phyloP scores from a whole-genome alignment of 1,284 basidiomycete genomes.

The Cystobasidiaceae sp. region DNA sequence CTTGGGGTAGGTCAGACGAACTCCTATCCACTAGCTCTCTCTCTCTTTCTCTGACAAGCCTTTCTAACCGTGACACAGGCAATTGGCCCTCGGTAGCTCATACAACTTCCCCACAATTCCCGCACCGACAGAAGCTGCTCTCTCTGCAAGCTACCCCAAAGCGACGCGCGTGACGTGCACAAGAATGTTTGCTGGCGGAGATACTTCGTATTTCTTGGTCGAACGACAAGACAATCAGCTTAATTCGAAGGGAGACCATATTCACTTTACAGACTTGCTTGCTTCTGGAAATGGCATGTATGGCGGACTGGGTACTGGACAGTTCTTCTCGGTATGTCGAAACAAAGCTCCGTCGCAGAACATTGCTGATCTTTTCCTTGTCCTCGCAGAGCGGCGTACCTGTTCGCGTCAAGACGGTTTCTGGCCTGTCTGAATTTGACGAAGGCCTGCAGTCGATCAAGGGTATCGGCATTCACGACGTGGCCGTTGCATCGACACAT shows the following conservation, averaged over 20 bases:
- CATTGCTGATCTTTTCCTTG: background rate
- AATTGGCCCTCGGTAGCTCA: constrained; percentile 57
- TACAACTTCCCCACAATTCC: constrained; percentile 67
- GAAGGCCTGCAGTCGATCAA: constrained; percentile 59
- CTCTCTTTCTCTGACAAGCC: background rate
- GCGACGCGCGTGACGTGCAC: constrained; percentile 60
- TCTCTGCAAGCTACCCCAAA: constrained; percentile 58
- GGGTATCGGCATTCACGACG: constrained; percentile 62
- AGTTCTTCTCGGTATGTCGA: background rate
- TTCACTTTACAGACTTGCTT: constrained; percentile 56
- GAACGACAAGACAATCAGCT: constrained; percentile 50
- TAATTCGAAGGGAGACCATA: background rate
- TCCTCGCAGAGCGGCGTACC: constrained; percentile 52
- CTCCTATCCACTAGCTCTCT: background rate
- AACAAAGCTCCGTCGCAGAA: background rate
- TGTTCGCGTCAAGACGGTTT: constrained; percentile 70
- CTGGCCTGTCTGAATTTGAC: constrained; percentile 75
- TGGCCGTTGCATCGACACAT: constrained; percentile 64
- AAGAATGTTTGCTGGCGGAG: constrained; percentile 64
- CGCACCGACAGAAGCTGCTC: constrained; percentile 76
- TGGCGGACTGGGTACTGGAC: constrained; percentile 55
- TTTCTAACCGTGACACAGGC: constrained; percentile 11
- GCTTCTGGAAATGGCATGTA: constrained; percentile 78
- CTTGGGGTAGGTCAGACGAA: constrained; percentile 53
- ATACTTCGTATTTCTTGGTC: constrained; percentile 71